A percentile compares a stretch with the other conserved stretches of the same genome.
Evolutionary conservation across 73 alveolate genomes (phyloP).

Genomic region (Paraurostyla sp.): DNA sequence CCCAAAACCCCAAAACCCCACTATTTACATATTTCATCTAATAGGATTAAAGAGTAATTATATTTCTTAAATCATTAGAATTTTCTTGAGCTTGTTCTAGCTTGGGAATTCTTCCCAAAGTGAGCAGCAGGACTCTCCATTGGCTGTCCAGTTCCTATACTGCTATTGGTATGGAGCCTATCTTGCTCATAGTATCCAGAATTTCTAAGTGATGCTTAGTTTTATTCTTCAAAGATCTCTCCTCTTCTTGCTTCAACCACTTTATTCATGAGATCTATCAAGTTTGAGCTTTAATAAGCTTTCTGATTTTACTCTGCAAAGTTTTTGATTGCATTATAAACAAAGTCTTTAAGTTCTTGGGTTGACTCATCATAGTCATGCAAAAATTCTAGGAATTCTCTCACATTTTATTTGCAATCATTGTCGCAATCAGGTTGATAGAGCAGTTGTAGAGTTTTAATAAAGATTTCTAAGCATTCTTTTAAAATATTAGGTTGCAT

Average conservation of each 20-base stretch:
- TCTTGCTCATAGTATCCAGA: not conserved
- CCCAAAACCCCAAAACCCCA: too few species aligned
- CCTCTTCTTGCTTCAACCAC: conserved; percentile 79
- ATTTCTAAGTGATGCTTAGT: conserved; percentile 12
- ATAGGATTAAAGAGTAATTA: too few species aligned
- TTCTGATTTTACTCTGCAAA: conserved; percentile 77
- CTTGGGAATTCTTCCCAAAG: not conserved
- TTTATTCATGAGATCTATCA: conserved; percentile 76
- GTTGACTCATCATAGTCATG: conserved; percentile 60
- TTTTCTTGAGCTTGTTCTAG: not conserved
- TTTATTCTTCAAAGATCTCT: conserved; percentile 71
- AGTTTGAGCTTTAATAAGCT: conserved; percentile 66
- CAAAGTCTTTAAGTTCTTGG: conserved; percentile 70
- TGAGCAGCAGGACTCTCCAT: not conserved
- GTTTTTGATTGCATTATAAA: conserved; percentile 71
- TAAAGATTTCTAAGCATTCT: conserved; percentile 69
- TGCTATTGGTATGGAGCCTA: not conserved
- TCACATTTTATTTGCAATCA: conserved; percentile 67
- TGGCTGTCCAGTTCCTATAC: not conserved
- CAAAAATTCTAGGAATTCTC: conserved; percentile 76
- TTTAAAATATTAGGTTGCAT: conserved; percentile 63
- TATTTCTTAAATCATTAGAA: not conserved
- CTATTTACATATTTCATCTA: too few species aligned
- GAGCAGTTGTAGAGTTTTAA: conserved; percentile 63
- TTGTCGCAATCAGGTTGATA: conserved; percentile 66